Base-by-base conservation (phyloP, 305 asterid species). In the Rubia tinctorum region DNA sequence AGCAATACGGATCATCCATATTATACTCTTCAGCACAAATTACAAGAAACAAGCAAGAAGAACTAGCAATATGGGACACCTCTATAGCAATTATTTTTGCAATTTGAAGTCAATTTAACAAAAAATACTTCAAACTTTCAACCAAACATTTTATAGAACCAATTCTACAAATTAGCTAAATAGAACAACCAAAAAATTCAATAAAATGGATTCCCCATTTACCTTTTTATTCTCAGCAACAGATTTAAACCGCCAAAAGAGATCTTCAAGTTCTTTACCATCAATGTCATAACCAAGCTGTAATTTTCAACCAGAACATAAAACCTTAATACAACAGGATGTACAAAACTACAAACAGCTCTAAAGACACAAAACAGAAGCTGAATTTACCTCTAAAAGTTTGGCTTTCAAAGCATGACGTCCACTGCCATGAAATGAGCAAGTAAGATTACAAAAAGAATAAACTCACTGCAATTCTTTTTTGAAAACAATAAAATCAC, bases 211-310 rank as follows among this genome's bases (percentile, higher is more conserved):
- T 59, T 61, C 39, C 34, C 40, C 66, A 61, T 14, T 61, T 12
- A 94, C 97, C 97, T 94, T 94, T 85, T 94, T 94, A 80, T 83
- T 91, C 83, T 91, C 97, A n/a, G 99, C 99, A 23, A 91, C 93
- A 77, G 85, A 83, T 87, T 94, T 94, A 85, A 89, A 94, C 67
- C 97, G 98, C 83, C 89, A 65, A 78, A 94, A 94, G 59, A 94
- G 96, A 84, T 88, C 95, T 69, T 91, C 97, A 76, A 94, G 93
- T 83, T 86, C 90, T 82, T 88, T 82, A 51, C 91, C 95, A 77
- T 89, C 91, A 78, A 94, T 83, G 81, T 89, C 98, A 53, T 83
- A 91, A 70, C 99, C 99, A 83, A 94, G 97, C 99, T 94, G 88
- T 69, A 79, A 77, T 64, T 78, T 76, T 20, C 23, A 18, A 8